Evolutionary conservation across 2,329 filamentous ascomycete genomes (phyloP).

Genomic region (Xylariaceae sp.): DNA sequence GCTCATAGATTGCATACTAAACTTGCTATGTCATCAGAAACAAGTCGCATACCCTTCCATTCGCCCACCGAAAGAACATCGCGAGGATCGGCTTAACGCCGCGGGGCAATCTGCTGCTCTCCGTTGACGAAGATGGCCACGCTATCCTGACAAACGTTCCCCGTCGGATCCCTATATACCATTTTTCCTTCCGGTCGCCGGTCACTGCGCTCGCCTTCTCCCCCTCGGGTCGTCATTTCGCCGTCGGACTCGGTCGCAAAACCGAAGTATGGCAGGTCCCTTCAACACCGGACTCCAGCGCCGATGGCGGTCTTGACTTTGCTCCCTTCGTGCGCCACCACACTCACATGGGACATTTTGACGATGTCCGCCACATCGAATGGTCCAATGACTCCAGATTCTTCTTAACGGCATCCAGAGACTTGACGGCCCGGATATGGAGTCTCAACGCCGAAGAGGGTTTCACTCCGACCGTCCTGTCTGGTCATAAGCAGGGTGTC

Average conservation of each 20-base stretch:
- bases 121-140: slow-evolving; percentile 88
- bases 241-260: slow-evolving; percentile 77
- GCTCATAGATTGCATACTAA: neutral
- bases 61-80: slow-evolving; percentile 93
- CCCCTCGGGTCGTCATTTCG: slow-evolving; percentile 85
- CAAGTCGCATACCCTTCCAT: slow-evolving; percentile 80
- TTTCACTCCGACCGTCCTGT: slow-evolving; percentile 82
- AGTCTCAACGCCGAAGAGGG: slow-evolving; percentile 81
- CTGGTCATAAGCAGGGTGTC: slow-evolving; percentile 85
- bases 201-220: slow-evolving; percentile 85
- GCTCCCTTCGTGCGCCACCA: slow-evolving; percentile 89
- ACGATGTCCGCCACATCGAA: slow-evolving; percentile 76
- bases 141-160: slow-evolving; percentile 89
- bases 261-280: slow-evolving; percentile 97
- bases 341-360: slow-evolving; percentile 82
- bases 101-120: slow-evolving; percentile 83
- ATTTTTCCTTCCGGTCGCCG: slow-evolving; percentile 87
- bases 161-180: slow-evolving; percentile 79
- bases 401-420: slow-evolving; percentile 86
- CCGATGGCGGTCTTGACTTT: slow-evolving; percentile 82
- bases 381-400: slow-evolving; percentile 97
- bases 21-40: slow-evolving; percentile 49
- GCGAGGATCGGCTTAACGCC: slow-evolving; percentile 81
- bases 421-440: slow-evolving; percentile 92
- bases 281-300: slow-evolving; percentile 74